Conservation (phyloP, 2,329 filamentous ascomycete genomes). For the Emergomyces africanus region DNA sequence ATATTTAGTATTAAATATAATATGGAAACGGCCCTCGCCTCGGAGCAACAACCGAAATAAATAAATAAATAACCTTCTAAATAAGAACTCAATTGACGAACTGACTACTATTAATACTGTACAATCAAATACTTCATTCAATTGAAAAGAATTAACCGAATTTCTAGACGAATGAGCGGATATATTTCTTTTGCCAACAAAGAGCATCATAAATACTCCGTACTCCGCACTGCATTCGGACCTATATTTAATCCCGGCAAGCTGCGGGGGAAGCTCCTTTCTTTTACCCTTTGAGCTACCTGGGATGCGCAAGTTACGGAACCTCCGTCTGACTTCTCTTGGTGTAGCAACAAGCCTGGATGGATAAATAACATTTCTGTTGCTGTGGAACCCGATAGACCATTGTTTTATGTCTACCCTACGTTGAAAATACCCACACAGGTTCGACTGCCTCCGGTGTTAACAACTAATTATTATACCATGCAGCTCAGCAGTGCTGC, state of each 20-base stretch:
- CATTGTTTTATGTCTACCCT: not conserved
- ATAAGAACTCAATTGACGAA: too few species aligned
- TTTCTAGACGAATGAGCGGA: too few species aligned
- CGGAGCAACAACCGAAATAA: too few species aligned
- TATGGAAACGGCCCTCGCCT: too few species aligned
- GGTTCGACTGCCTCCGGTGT: not conserved
- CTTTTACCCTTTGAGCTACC: not conserved
- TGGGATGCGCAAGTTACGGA: not conserved
- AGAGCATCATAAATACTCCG: too few species aligned
- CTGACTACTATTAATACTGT: too few species aligned
- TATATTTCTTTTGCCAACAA: too few species aligned
- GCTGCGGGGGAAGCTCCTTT: not conserved
- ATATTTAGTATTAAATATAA: too few species aligned
- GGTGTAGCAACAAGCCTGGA: not conserved
- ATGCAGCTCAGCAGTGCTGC: not conserved
- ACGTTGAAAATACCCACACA: not conserved
- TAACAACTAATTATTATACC: not conserved
- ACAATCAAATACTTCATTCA: not conserved
- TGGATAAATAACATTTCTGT: not conserved
- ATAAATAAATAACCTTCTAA: too few species aligned
- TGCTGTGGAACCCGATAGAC: not conserved
- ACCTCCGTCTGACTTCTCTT: not conserved
- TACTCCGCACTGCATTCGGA: too few species aligned
- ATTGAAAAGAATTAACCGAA: too few species aligned
- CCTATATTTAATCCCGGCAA: too few species aligned